Base-by-base conservation (phyloP, 1,284 basidiomycete genomes). In the Stereum hirsutum region DNA sequence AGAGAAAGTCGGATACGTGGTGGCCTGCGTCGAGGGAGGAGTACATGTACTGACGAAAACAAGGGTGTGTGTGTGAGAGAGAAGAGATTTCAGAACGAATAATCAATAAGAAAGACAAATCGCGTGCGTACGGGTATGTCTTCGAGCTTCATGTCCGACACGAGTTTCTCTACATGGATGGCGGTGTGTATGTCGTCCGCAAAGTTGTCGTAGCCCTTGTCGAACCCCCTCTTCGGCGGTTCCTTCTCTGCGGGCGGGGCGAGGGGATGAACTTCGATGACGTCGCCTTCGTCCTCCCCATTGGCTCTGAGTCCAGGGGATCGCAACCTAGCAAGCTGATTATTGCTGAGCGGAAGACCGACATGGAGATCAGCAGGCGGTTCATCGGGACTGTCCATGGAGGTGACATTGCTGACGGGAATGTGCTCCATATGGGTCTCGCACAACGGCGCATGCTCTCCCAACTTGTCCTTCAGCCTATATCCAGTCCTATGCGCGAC, bases 1-100 rank as follows among this genome's bases (percentile, higher is more conserved):
- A 85, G 47, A 81, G 72, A 59, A 81, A 87, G 61, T 87, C 84
- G 57, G 77, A 81, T n/a, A 86, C 63, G 58, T 79, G 85, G 54
- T 81, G 82, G 0, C 84, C 84, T 17, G 83, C 79, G 54, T 87
- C 83, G 68, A 79, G 74, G 1, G 83, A 86, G 19, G 76, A 70
- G 54, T 78, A 75, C n/a, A 82, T 72, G 58, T 78, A 66, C 78
- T 83, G 52, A 30, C 33, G 39, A 35, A 42, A 31, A 20, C 28
- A 19, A 19, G 34, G 34, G 3, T 19, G 43, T 49, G 32, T 47
- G 19, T 42, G 48, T 43, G 47, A 25, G 25, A 43, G 24, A 39
- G 43, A 11, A 31, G 20, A 20, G 38, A 35, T 37, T 30, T 32
- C 35, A 39, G n/a, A 12, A 32, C 26, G 15, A 40, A 8, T 19